Base-by-base conservation (phyloP, 345 rosid genomes). In the Trapa bicornis region DNA sequence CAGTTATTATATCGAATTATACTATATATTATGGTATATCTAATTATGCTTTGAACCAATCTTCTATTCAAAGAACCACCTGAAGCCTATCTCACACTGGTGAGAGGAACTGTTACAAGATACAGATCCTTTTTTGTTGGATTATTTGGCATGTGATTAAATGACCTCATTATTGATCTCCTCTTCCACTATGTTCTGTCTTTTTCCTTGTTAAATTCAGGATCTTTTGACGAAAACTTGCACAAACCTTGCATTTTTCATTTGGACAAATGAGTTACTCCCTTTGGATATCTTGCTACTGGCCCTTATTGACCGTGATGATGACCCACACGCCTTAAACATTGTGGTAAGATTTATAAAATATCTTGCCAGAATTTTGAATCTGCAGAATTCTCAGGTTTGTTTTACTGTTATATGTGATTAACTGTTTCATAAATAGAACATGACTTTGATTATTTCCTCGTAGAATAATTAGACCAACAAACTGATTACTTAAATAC, bases 241-340 rank as follows among this genome's bases (percentile, higher is more conserved):
- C 63, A 74, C 89, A 64, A 94, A 89, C 80, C 88, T 94, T 77
- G 79, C 86, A 47, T 86, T 83, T 78, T 86, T 91, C 67, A 81
- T 90, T 68, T 94, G 93, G 95, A 89, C 87, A 45, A 94, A 87
- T 42, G 99, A 94, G 76, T 79, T 94, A 76, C 92, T 94, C 72
- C 99, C 99, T 66, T 78, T 91, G 76, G 99, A 94, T 79, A 87
- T 91, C 60, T 85, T 94, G 81, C 91, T 94, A 70, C 79, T 94
- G 65, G 91, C 99, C 3, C 96, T 94, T 65, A 87, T 79, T 41
- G 99, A 94, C 73, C 95, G 97, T 32, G 96, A 94, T 65, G 97
- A 94, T 82, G 96, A 94, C 78, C 91, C 91, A 10, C 92, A 89
- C 80, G 97, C 99, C 47, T 80, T 94, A 75, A 89, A 45, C 54